phyloP scores from a whole-genome alignment of 306 rosid species.

The Medicago ruthenica region DNA sequence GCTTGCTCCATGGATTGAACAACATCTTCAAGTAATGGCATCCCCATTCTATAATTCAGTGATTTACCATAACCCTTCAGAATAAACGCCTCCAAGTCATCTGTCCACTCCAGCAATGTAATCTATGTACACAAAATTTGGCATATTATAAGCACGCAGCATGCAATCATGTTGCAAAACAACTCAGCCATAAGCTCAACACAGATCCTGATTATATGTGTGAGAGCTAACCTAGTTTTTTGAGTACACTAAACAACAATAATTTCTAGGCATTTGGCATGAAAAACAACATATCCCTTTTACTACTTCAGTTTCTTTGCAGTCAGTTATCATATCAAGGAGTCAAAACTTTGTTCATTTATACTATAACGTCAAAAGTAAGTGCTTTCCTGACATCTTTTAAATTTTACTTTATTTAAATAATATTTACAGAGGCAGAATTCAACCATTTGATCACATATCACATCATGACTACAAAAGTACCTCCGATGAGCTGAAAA shows the following conservation, averaged over 20 bases:
- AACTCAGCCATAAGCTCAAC: slow-evolving; percentile 14
- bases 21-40: slow-evolving; percentile 81
- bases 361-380: slow-evolving; percentile 10
- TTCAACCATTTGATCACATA: slow-evolving; percentile 16
- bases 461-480: slow-evolving; percentile 5
- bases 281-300: slow-evolving; percentile 8
- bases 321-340: slow-evolving; percentile 25
- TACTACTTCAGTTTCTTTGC: slow-evolving; percentile 5
- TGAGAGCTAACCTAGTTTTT: slow-evolving; percentile 15
- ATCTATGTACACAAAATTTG: slow-evolving; percentile 51
- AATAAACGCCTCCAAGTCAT: slow-evolving; percentile 77
- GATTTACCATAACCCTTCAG: slow-evolving; percentile 92
- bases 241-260: background rate
- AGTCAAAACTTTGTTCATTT: background rate
- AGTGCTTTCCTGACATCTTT: slow-evolving; percentile 19
- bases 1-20: slow-evolving; percentile 81
- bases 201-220: background rate
- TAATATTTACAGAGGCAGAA: slow-evolving; percentile 22
- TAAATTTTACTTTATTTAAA: background rate
- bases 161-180: background rate
- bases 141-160: slow-evolving; percentile 39
- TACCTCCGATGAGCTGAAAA: slow-evolving; percentile 85
- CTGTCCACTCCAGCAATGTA: slow-evolving; percentile 84
- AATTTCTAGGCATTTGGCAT: slow-evolving; percentile 15
- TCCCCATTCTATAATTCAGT: slow-evolving; percentile 83